A percentile compares a stretch with the other conserved stretches of the same genome.
These are phyloP conservation scores for Barbatosphaeria neglecta DNA, from an alignment of 495 filamentous ascomycete species.

Conservation along the genomic window DNA sequence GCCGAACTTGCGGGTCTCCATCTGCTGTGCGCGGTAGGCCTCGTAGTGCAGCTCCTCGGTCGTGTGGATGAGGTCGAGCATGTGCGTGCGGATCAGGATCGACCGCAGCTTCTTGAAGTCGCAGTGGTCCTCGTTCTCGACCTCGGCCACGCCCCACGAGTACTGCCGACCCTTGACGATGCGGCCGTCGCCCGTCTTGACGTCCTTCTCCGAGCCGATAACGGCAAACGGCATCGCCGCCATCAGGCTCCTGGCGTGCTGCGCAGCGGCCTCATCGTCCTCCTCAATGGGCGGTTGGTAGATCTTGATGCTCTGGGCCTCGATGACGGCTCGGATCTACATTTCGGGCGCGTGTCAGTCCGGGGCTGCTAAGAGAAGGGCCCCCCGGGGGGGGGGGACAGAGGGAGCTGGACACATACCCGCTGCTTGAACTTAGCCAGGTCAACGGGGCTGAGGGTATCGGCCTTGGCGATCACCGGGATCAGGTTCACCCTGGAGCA, in stretches of 20 bases:
- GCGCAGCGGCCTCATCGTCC: conserved; percentile 89
- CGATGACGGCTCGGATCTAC: conserved; percentile 93
- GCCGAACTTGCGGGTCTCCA: conserved; percentile 99
- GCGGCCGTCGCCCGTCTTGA: conserved; percentile 87
- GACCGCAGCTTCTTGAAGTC: conserved; percentile 99
- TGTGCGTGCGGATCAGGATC: conserved; percentile 98
- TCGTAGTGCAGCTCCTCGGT: conserved; percentile 99
- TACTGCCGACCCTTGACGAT: conserved; percentile 98
- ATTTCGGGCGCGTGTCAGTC: too few relatives aligned
- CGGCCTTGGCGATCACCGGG: conserved; percentile 95
- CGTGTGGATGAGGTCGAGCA: conserved; percentile 98
- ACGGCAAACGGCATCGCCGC: conserved; percentile 97
- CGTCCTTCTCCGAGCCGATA: conserved; percentile 97
- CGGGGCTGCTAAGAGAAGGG: too few relatives aligned
- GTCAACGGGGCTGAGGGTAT: conserved; percentile 88
- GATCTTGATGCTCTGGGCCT: conserved; percentile 98
- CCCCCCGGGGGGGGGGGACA: too few relatives aligned
- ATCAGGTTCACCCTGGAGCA: conserved; percentile 97
- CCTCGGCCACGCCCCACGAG: conserved; percentile 97
- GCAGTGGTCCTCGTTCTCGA: conserved; percentile 99
- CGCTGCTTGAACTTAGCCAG: conserved; percentile 85
- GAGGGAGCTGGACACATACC: conserved; percentile 40
- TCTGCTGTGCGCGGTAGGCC: conserved; percentile 95
- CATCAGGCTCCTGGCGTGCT: conserved; percentile 88
- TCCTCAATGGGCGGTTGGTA: conserved; percentile 96